Evolutionary conservation across 805 yeast genomes (phyloP).

Genomic region (Candida maltosa): DNA sequence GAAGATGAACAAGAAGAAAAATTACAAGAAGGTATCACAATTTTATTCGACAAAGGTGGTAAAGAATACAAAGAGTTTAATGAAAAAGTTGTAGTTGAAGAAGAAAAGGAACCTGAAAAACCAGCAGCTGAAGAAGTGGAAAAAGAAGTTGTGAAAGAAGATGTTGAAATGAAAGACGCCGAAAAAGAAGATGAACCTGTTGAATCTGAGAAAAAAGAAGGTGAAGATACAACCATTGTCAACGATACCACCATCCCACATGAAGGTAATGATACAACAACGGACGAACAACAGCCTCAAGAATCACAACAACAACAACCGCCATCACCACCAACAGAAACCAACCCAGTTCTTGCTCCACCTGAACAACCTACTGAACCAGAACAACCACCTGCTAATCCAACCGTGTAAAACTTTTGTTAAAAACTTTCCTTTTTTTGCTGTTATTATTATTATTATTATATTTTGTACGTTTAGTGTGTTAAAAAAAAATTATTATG

Average conservation of each 20-base stretch:
- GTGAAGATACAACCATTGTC: conserved; percentile 9
- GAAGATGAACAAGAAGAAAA: conserved; percentile 34
- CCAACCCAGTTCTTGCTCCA: no score
- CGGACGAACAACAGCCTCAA: conserved; percentile 31
- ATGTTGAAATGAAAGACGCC: conserved; percentile 8
- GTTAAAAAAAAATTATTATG: conserved; percentile 3
- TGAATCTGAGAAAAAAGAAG: background rate
- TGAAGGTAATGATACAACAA: conserved; percentile 47
- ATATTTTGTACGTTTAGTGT: conserved; percentile 1
- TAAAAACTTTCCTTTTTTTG: conserved; percentile 2
- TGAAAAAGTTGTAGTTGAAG: conserved; percentile 9
- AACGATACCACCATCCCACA: conserved; percentile 46
- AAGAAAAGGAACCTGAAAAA: conserved; percentile 10
- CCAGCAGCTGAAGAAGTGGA: conserved; percentile 7
- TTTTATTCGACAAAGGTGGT: conserved; percentile 40
- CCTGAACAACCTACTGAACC: no score
- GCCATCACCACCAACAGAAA: no score
- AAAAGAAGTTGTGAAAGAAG: conserved; percentile 11
- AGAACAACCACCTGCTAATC: no score
- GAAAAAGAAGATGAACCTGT: conserved; percentile 1
- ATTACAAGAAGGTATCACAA: conserved; percentile 26
- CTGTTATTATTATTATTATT: conserved; percentile 2
- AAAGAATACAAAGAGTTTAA: conserved; percentile 18
- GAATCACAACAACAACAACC: no score
- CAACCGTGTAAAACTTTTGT: no score